Percentiles rank a stretch among this genome's conserved stretches.
Conservation (phyloP, 2,329 filamentous ascomycete genomes). For the Exutisphaerella laricina region DNA sequence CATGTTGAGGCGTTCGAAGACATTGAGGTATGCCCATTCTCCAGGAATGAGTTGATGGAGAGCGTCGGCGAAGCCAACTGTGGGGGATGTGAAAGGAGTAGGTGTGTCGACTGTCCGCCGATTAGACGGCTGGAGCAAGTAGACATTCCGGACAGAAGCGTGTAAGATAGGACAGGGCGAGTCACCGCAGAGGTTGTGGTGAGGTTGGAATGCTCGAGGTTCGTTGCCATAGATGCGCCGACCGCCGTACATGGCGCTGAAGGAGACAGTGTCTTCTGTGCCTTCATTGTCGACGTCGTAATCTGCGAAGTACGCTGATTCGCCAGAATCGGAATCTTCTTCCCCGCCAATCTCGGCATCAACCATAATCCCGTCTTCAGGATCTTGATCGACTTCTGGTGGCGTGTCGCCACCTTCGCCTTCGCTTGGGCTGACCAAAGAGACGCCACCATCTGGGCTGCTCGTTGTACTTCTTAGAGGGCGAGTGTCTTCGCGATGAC, state of each 20-base stretch:
- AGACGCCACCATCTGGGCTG: not conserved
- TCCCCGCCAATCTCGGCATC: not conserved
- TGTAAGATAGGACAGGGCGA: conserved; percentile 39
- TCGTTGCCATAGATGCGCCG: conserved; percentile 25
- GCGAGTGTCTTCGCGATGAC: not conserved
- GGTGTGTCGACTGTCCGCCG: conserved; percentile 8
- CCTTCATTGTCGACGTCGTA: conserved; percentile 22
- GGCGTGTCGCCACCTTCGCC: not conserved
- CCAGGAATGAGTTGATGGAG: conserved; percentile 29
- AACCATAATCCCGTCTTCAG: conserved; percentile 1
- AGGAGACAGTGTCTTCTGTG: conserved; percentile 23
- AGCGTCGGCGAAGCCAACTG: conserved; percentile 37
- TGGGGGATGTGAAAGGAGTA: conserved; percentile 22
- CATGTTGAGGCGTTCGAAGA: conserved; percentile 56
- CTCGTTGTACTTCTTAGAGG: not conserved
- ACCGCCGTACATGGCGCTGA: conserved; percentile 24
- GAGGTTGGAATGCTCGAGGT: conserved; percentile 24
- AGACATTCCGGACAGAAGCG: conserved; percentile 39
- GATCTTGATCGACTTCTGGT: not conserved
- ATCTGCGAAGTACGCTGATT: conserved; percentile 6
- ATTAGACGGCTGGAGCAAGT: conserved; percentile 37
- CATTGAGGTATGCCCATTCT: conserved; percentile 26
- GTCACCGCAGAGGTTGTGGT: conserved; percentile 26
- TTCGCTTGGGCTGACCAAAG: not conserved
- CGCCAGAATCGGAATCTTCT: conserved; percentile 10